Conservation (phyloP, 768 basidiomycete genomes). For the Atractiella rhizophila region DNA sequence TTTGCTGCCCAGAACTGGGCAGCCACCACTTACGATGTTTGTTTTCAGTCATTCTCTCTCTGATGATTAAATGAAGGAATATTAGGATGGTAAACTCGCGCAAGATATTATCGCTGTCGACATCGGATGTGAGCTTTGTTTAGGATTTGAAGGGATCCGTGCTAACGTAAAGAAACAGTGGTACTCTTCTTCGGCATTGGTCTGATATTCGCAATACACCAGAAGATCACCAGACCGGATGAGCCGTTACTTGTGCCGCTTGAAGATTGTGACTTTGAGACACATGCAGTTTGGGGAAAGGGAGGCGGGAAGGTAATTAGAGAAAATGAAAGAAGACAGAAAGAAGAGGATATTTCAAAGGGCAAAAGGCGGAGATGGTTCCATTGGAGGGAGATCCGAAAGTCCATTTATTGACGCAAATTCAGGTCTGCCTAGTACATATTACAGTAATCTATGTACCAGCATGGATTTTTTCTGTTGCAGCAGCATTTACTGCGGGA, state of each 20-base stretch:
- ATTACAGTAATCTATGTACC: no score
- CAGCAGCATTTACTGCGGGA: no score
- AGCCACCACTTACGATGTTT: slow-evolving; percentile 9
- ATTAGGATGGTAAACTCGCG: slow-evolving; percentile 28
- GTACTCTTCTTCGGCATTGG: background rate
- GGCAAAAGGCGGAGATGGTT: no score
- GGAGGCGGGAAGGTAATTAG: slow-evolving; percentile 24
- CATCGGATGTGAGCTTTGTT: slow-evolving; percentile 30
- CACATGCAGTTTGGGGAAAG: slow-evolving; percentile 31
- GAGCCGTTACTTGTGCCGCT: slow-evolving; percentile 26
- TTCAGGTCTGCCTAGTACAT: no score
- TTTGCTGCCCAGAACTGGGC: slow-evolving; percentile 30
- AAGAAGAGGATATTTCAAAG: no score
- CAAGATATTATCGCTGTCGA: slow-evolving; percentile 36
- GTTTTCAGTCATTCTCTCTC: no score
- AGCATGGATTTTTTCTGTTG: no score
- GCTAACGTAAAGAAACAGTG: slow-evolving; percentile 5
- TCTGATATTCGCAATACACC: slow-evolving; percentile 3
- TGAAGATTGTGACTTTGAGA: slow-evolving; percentile 30
- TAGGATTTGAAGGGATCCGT: slow-evolving; percentile 28
- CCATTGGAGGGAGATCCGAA: no score
- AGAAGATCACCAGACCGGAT: slow-evolving; percentile 11
- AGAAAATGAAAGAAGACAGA: background rate
- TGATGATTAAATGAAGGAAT: no score
- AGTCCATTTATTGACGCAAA: no score